Base-by-base conservation (phyloP, 176 grass and related monocot species). In the Oryza meyeriana region DNA sequence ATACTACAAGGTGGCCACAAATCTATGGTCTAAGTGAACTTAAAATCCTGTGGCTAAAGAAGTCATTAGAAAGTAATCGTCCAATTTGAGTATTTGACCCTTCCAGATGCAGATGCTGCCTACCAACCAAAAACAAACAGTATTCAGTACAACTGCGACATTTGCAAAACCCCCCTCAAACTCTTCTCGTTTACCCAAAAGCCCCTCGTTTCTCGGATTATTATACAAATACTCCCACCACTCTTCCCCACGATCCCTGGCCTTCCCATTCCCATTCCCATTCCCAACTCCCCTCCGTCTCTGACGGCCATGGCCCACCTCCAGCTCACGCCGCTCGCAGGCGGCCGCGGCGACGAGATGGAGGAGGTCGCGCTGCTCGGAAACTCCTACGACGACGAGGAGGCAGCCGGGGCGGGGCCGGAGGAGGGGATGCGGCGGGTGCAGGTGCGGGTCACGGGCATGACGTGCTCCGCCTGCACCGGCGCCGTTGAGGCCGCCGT, bases 391-490 rank as follows among this genome's bases (percentile, higher is more conserved):
- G 86, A 77, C 61, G 92, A 85, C 40, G 86, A 84, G 77, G 89
- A 65, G 67, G 61, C 22, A 6, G 74, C 11, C 59, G 78, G 29
- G 78, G 1, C 0, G 24, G 47, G 34, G 18, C 5, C 12, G 45
- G 85, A 79, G 50, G 91, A 34, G 34, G 90, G 91, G 42, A 32
- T 75, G 67, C 86, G 84, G 65, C 87, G 87, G 48, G 75, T 95
- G 52, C 89, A 95, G 76, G 83, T 95, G 55, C 90, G 89, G 76
- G 88, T 98, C 79, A 74, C 79, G 22, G 96, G 96, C 42, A 95
- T 99, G 96, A 99, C 93, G 64, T 99, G 96, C 83, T 98, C 96
- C 47, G 96, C 96, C 18, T 95, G 93, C 85, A 83, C 96, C 18
- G 74, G 71, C 75, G 88, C 96, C 75, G 96, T 99, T 18, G 96